Base-by-base conservation (phyloP, 192 early-diverging fungal species). In the Mortierella hygrophila region DNA sequence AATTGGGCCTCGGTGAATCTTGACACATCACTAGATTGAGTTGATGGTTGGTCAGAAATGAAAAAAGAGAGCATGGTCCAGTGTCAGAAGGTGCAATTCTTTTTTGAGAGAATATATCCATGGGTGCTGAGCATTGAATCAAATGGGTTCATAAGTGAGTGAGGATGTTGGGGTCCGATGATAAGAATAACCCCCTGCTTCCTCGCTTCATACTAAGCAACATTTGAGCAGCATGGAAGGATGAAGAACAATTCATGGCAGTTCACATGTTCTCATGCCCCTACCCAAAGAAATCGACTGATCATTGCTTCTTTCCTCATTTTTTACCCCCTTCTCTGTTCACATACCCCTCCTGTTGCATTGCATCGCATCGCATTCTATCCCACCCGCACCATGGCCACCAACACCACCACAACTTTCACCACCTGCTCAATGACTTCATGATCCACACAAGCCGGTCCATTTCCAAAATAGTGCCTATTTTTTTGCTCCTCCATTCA, bases 1-100 rank as follows among this genome's bases (percentile, higher is more conserved):
- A 93, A 86, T 38, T 90, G 90, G 10, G 90, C 93, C 69, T 93
- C 92, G 15, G 93, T 92, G 49, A 90, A 90, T 49, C 92, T 86
- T 38, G 93, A 93, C 0, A 93, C 93, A 83, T 93, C 93, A 77
- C 93, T 93, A 60, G 60, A 29, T 65, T 65, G 26, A 35, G 26
- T 26, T 32, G 60, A 65, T 16, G 26, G n/a, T 65, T 26, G 26
- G 60, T 52, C 44, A 32, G 63, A 15, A 26, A 46, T 46, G 23
- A 38, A 55, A 63, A 76, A 60, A 35, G 40, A 81, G 73, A 44
- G 60, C 60, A 65, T 65, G 55, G 55, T 23, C 55, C 23, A 60
- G 16, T 60, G 60, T 65, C 60, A 65, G 60, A 35, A 65, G n/a
- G 26, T 32, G 26, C 60, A 65, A 41, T 42, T 70, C 69, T 4